Evolutionary conservation across 179 eudicot species (phyloP), one percentile per base, ranked within the genome.

Genomic region (Actinidia arguta): DNA sequence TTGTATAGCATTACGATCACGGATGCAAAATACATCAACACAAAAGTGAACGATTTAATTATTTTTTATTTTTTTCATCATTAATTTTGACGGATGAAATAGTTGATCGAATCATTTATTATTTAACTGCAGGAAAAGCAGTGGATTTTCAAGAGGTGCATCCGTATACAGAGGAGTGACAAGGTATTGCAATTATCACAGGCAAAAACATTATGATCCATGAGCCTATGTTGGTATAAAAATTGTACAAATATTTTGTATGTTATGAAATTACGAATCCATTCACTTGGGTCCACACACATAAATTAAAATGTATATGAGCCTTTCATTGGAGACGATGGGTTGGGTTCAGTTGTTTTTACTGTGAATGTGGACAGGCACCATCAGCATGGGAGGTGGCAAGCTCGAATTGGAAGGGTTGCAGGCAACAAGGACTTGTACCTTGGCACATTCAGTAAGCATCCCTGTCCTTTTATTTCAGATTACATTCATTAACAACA

Each of bases 301-400:
- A 55, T 5, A 1, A 46, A 31, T 46, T 25, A 24, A 75, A 12
- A 25, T n/a, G 31, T 83, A 58, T 44, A 76, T 82, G 56, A 54
- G 54, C 6, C 56, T 76, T 73, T 9, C 22, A n/a, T 76, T 13
- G 56, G 6, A 31, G 76, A 4, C 42, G 42, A 1, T 39, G 42
- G 42, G 42, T 39, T 39, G 16, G 72, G 75, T 83, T 76, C 77
- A 76, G 69, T 27, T 85, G 42, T 31, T 66, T 67, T 27, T 48
- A 25, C 47, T 64, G 25, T n/a, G 79, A 31, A n/a, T 79, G 7
- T 48, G 79, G 63, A 67, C 85, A 93, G 97, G 83, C 98, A 94
- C 82, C 98, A 94, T 83, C 95, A 94, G 80, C 98, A 94, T 86
- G 98, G 98, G 75, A 89, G 98, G 73, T 94, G 97, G 97, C 97